A percentile compares a stretch with the other conserved stretches of the same genome.
These are phyloP conservation scores for Hura crepitans DNA, from an alignment of 441 rosid species.

Conservation along the genomic window DNA sequence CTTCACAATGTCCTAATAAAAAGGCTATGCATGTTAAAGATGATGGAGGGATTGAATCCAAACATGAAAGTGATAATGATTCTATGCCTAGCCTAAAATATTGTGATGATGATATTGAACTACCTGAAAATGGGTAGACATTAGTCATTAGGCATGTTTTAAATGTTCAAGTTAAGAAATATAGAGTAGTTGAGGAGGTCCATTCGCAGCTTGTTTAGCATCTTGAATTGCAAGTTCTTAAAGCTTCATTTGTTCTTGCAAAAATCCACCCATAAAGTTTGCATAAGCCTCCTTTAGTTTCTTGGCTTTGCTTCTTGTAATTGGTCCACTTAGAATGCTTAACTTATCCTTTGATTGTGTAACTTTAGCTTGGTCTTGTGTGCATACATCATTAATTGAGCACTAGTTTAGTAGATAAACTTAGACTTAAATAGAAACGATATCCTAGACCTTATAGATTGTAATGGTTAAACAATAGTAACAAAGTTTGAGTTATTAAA, in stretches of 20 bases:
- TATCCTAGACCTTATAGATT: not conserved
- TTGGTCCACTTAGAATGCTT: too few species aligned
- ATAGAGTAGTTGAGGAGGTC: not conserved
- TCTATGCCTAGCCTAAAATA: too few species aligned
- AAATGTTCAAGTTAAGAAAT: not conserved
- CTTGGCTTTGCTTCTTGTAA: too few species aligned
- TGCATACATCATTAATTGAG: not conserved
- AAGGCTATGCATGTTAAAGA: not conserved
- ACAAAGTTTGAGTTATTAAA: not conserved
- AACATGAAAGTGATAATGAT: not conserved
- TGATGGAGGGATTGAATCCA: not conserved
- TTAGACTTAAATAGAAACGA: not conserved
- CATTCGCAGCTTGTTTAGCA: too few species aligned
- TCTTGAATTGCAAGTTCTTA: too few species aligned
- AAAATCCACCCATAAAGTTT: too few species aligned
- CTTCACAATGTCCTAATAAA: not conserved
- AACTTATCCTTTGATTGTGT: too few species aligned
- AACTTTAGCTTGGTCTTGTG: too few species aligned
- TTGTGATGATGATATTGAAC: not conserved
- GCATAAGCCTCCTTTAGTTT: too few species aligned
- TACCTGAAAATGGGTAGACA: not conserved
- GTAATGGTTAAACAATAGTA: not conserved
- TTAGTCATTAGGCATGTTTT: not conserved
- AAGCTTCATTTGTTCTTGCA: too few species aligned
- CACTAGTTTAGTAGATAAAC: not conserved